These are phyloP conservation scores for Coemansia sp. DNA, from an alignment of 192 early-diverging fungal species.

Conservation along the genomic window DNA sequence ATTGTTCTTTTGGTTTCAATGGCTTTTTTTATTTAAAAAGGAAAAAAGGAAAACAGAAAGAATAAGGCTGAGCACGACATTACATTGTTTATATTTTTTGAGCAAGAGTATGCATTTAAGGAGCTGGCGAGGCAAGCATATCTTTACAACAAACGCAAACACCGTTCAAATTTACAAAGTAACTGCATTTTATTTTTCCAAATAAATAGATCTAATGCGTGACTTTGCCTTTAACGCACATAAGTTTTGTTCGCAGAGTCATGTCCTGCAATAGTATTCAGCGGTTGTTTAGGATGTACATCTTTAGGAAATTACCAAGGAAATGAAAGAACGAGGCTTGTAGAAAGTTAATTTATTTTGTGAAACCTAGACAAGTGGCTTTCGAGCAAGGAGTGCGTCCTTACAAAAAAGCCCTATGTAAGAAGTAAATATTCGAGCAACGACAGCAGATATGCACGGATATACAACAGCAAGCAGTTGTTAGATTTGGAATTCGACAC, in stretches of 20 bases:
- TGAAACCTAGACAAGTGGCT: background rate
- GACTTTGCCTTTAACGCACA: background rate
- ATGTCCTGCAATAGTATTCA: background rate
- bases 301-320: background rate
- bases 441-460: background rate
- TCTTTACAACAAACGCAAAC: background rate
- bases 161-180: background rate
- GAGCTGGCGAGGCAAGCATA: background rate
- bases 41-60: background rate
- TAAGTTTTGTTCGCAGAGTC: background rate
- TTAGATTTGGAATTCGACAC: background rate
- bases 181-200: background rate
- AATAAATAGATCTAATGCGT: background rate
- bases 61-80: background rate
- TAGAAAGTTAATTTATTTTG: background rate
- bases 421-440: background rate
- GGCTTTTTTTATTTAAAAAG: no score
- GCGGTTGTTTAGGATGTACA: background rate
- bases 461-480: background rate
- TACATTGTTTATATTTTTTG: background rate
- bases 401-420: background rate
- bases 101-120: background rate
- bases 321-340: background rate
- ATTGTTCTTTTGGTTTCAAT: constrained; percentile 2
- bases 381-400: background rate